These are phyloP conservation scores for Cicer arietinum DNA, from an alignment of 306 rosid genomes.

Conservation along the genomic window DNA sequence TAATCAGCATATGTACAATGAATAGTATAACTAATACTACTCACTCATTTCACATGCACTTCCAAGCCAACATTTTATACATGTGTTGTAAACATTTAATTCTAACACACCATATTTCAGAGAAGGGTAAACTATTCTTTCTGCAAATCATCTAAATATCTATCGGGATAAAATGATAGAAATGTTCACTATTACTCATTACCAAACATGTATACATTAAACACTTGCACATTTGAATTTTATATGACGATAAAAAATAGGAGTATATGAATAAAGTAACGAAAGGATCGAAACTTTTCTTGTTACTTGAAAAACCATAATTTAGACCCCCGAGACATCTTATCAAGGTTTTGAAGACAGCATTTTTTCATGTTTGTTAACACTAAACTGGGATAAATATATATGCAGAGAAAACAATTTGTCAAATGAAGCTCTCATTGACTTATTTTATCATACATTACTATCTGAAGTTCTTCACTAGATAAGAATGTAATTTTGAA, in stretches of 20 bases:
- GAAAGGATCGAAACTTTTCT: neutral
- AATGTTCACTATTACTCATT: neutral
- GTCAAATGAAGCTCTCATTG: neutral
- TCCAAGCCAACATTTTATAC: no score
- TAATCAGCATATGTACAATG: no score
- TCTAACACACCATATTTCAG: no score
- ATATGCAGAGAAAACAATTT: neutral
- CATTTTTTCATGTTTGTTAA: no score
- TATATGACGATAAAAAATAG: neutral
- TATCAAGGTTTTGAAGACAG: no score
- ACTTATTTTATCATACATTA: conserved; percentile 3
- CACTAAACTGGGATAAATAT: neutral
- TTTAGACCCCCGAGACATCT: no score
- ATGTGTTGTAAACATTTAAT: no score
- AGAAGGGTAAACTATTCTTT: no score
- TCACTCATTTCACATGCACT: no score
- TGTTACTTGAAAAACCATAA: neutral
- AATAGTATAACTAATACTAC: no score
- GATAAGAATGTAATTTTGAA: neutral
- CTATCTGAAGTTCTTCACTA: neutral
- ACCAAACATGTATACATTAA: neutral
- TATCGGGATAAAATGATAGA: neutral
- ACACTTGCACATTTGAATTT: conserved; percentile 1
- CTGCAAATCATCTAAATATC: no score
- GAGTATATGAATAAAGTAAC: no score